A percentile compares a stretch with the other conserved stretches of the same genome.
Evolutionary conservation across 192 early-diverging fungal genomes (phyloP).

Genomic region (Backusella luteola): DNA sequence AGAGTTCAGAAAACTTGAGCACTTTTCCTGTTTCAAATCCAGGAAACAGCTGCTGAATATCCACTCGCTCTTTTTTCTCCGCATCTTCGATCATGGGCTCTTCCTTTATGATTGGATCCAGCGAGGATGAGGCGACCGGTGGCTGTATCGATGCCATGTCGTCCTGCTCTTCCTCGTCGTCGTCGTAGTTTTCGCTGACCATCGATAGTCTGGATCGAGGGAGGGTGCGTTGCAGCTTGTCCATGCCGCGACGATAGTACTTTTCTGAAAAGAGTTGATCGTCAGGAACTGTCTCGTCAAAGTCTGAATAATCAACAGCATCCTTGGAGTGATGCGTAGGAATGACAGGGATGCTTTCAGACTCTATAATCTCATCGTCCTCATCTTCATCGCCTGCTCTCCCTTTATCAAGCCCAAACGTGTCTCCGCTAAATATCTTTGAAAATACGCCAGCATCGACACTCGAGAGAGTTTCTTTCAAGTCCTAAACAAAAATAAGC

Average conservation of each 20-base stretch:
- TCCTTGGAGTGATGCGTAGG: slow-evolving; percentile 54
- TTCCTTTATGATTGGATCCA: background rate
- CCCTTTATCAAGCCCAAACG: slow-evolving; percentile 54
- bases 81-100: slow-evolving; percentile 8
- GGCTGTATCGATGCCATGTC: background rate
- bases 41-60: slow-evolving; percentile 57
- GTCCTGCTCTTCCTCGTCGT: slow-evolving; percentile 34
- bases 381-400: slow-evolving; percentile 41
- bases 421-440: slow-evolving; percentile 46
- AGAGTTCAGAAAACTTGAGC: slow-evolving; percentile 63
- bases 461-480: slow-evolving; percentile 51
- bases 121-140: background rate
- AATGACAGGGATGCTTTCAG: slow-evolving; percentile 40
- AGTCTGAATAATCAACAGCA: slow-evolving; percentile 83
- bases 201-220: slow-evolving; percentile 23
- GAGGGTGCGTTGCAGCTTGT: slow-evolving; percentile 24
- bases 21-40: slow-evolving; percentile 59
- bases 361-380: slow-evolving; percentile 32
- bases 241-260: slow-evolving; percentile 41
- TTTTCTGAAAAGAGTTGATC: slow-evolving; percentile 49
- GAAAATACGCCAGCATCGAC: slow-evolving; percentile 51
- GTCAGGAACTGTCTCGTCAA: slow-evolving; percentile 79
- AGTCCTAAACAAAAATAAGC: slow-evolving; percentile 42
- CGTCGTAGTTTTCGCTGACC: slow-evolving; percentile 40
- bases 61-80: slow-evolving; percentile 17